Evolutionary conservation across 345 rosid genomes (phyloP).

Genomic region (Brassica juncea): DNA sequence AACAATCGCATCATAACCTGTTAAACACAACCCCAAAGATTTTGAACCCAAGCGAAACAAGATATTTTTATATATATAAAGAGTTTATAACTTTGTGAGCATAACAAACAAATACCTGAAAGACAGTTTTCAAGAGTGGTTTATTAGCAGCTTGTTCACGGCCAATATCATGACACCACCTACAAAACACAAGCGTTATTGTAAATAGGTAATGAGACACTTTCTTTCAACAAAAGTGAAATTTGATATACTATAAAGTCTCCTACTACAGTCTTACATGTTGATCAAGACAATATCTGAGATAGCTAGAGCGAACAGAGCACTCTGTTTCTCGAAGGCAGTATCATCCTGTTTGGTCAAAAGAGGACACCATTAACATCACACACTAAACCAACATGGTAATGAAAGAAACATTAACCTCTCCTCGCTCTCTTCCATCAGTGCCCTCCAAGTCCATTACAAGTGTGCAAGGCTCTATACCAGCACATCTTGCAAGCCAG

Average conservation of each 20-base stretch:
- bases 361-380: background rate
- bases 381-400: background rate
- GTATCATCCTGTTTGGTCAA: constrained; percentile 71
- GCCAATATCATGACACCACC: constrained; percentile 99
- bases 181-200: constrained; percentile 22
- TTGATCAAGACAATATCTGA: constrained; percentile 94
- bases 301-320: constrained; percentile 93
- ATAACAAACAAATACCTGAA: constrained; percentile 58
- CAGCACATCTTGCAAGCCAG: constrained; percentile 85
- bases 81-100: background rate
- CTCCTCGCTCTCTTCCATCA: constrained; percentile 98
- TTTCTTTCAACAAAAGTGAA: background rate
- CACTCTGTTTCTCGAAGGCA: constrained; percentile 97
- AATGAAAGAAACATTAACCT: constrained; percentile 47
- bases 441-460: constrained; percentile 99
- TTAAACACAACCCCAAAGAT: constrained; percentile 26
- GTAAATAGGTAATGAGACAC: background rate
- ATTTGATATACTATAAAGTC: background rate
- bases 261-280: constrained; percentile 60
- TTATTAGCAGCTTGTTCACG: constrained; percentile 99
- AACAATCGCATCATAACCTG: constrained; percentile 99
- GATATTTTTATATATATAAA: constrained; percentile 12
- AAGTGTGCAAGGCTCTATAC: constrained; percentile 86
- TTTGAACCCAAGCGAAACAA: constrained; percentile 7
- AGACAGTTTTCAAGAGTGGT: constrained; percentile 93